Evolutionary conservation across 1,284 basidiomycete genomes (phyloP).

Genomic region (Cryptococcus hybrid): DNA sequence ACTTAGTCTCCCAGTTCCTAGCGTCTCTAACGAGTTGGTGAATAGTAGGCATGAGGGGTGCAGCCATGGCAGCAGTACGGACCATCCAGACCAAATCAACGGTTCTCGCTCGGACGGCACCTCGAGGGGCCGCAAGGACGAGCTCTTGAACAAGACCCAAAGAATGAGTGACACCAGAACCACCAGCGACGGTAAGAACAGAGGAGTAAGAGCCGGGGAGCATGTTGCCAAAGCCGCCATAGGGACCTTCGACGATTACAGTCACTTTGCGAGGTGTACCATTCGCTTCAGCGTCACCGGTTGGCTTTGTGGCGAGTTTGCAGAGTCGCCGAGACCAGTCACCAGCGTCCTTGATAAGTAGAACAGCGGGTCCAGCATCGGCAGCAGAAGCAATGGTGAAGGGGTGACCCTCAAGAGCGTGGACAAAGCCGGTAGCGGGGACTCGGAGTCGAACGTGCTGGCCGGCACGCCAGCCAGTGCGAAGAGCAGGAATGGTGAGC

Average conservation of each 20-base stretch:
- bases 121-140: constrained; percentile 33
- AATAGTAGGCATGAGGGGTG: constrained; percentile 39
- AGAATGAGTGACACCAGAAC: constrained; percentile 46
- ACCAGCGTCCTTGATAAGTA: constrained; percentile 42
- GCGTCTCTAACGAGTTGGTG: constrained; percentile 38
- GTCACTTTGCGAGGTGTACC: constrained; percentile 11
- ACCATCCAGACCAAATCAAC: constrained; percentile 49
- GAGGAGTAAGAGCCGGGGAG: constrained; percentile 43
- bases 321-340: constrained; percentile 42
- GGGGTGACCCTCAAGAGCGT: constrained; percentile 41
- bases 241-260: constrained; percentile 47
- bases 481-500: constrained; percentile 38
- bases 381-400: constrained; percentile 50
- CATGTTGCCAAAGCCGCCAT: constrained; percentile 46
- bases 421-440: constrained; percentile 21
- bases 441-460: constrained; percentile 49
- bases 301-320: constrained; percentile 17
- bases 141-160: constrained; percentile 42
- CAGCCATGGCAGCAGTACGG: constrained; percentile 35
- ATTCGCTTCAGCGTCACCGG: constrained; percentile 3
- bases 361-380: constrained; percentile 34
- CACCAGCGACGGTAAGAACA: constrained; percentile 45
- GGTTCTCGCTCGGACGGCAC: constrained; percentile 43
- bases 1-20: constrained; percentile 28
- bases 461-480: constrained; percentile 49